A percentile compares a stretch with the other conserved stretches of the same genome.
These are phyloP conservation scores for Tilletia indica DNA, from an alignment of 1,284 basidiomycete species.

Conservation along the genomic window DNA sequence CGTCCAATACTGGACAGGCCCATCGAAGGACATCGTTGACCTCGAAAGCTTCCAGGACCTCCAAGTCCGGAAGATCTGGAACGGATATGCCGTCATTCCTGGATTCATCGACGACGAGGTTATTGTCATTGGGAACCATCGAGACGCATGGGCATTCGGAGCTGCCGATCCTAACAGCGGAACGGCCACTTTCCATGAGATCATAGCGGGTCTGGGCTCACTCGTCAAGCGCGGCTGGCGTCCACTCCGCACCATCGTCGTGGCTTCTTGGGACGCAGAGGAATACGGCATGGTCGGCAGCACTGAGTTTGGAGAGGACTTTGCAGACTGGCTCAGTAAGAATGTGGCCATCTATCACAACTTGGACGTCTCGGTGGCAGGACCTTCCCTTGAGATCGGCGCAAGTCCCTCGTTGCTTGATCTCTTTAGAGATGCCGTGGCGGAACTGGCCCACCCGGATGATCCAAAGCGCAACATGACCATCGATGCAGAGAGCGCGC, in stretches of 20 bases:
- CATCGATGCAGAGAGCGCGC: slow-evolving; percentile 38
- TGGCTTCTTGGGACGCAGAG: slow-evolving; percentile 90
- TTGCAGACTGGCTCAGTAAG: slow-evolving; percentile 72
- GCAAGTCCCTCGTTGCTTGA: slow-evolving; percentile 76
- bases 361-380: slow-evolving; percentile 70
- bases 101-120: slow-evolving; percentile 79
- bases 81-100: slow-evolving; percentile 84
- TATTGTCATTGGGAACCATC: slow-evolving; percentile 69
- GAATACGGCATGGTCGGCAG: slow-evolving; percentile 86
- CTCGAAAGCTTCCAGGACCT: slow-evolving; percentile 38
- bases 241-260: slow-evolving; percentile 79
- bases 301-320: slow-evolving; percentile 87
- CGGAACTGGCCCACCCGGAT: slow-evolving; percentile 63
- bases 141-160: slow-evolving; percentile 60
- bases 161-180: slow-evolving; percentile 79
- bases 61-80: slow-evolving; percentile 60
- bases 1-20: slow-evolving; percentile 61
- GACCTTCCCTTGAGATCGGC: slow-evolving; percentile 63
- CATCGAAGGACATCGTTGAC: slow-evolving; percentile 33
- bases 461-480: slow-evolving; percentile 54
- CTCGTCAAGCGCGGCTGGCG: slow-evolving; percentile 78
- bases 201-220: slow-evolving; percentile 76
- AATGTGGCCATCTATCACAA: slow-evolving; percentile 84
- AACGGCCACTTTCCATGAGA: slow-evolving; percentile 78
- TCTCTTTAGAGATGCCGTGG: slow-evolving; percentile 68